Conservation (phyloP, 129 eudicot species). For the Pittosporum tobira region DNA sequence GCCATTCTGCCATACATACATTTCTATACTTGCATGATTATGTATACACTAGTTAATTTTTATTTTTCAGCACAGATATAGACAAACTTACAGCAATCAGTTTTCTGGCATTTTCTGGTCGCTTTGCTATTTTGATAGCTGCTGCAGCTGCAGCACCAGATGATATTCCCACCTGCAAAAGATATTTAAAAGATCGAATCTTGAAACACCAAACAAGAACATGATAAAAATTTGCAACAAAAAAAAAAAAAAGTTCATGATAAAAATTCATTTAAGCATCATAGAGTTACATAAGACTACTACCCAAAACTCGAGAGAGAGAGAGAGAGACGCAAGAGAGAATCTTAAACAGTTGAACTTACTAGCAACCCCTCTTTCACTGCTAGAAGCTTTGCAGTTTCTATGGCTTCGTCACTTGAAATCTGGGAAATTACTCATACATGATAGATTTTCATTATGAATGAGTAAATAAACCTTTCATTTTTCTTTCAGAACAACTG, state of each 20-base stretch:
- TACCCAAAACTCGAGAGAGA: constrained; percentile 1
- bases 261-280: constrained; percentile 2
- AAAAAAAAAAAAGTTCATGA: neutral
- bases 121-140: constrained; percentile 67
- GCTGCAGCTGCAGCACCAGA: constrained; percentile 99
- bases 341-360: constrained; percentile 19
- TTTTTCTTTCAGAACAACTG: neutral
- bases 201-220: neutral
- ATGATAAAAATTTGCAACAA: neutral
- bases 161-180: constrained; percentile 78
- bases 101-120: constrained; percentile 88
- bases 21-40: neutral
- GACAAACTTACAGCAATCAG: constrained; percentile 69
- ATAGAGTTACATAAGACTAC: constrained; percentile 2
- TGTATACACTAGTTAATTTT: neutral
- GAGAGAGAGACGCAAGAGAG: neutral
- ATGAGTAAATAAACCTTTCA: neutral
- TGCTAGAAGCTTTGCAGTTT: constrained; percentile 82
- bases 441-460: neutral
- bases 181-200: neutral
- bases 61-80: neutral
- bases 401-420: constrained; percentile 89
- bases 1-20: too few relatives aligned
- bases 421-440: constrained; percentile 27
- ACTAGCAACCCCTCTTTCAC: constrained; percentile 86